Evolutionary conservation across 2,329 filamentous ascomycete genomes (phyloP), one percentile per base, ranked within the genome.

Genomic region (Onygenales sp.): DNA sequence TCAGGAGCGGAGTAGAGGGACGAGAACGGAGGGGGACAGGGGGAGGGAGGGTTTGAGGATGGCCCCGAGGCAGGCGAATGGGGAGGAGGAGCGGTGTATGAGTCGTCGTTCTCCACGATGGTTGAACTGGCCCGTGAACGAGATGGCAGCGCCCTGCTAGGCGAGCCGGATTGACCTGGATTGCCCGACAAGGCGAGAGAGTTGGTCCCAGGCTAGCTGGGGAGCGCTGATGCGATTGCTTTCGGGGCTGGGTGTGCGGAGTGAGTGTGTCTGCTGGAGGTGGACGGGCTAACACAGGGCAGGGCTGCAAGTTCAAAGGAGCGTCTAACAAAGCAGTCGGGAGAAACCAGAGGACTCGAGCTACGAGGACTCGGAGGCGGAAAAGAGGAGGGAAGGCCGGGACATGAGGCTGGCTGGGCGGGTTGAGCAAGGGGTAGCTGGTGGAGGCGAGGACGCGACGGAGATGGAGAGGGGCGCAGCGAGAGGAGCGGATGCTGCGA

Each of bases 21-120:
- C 54, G 80, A 83, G 70, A 84, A 85, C 56, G 82, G 79, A 57
- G 82, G 82, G 54, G 73, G 71, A 56, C 79, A 80, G 58, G 79
- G 74, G 66, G 75, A 71, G 6, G 47, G 34, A 7, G 34, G 13
- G 67, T 68, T 69, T 48, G 77, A 73, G 42, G 75, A 70, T 57
- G 74, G 74, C 52, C 72, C 65, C 61, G 67, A 66, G 36, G 14
- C 32, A 27, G 51, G 43, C 31, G 66, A 66, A 52, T 58, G 62
- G 39, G 67, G 70, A 49, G 64, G 71, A 56, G 68, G 69, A 52
- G 65, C 64, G 49, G 64, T 69, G 63, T 69, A 69, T 56, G 65
- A 67, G 56, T 67, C 63, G 62, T 68, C 57, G 60, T 64, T 61
- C 65, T 74, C 71, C 66, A 62, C 66, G 64, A 59, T 64, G 65